Evolutionary conservation across 108 stramenopile species (phyloP), one percentile per base, ranked within the genome.

Genomic region (Skeletonema costatum): DNA sequence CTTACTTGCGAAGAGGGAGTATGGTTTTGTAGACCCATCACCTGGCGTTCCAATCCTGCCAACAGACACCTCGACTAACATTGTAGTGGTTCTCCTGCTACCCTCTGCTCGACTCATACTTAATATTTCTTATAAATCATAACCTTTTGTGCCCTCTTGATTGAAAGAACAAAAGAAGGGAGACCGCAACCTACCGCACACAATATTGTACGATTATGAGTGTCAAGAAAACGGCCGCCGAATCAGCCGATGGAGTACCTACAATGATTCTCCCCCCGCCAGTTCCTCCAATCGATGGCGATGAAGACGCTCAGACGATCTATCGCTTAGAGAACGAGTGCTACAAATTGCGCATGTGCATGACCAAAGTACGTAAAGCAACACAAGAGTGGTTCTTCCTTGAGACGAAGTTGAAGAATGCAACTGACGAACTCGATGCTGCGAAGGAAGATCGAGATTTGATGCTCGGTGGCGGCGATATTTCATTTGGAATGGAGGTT

Each of bases 401-500:
- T 35, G 73, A 74, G 51, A 56, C 48, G 31, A 65, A 62, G 33
- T 19, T 74, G 32, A 66, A 66, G 39, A 65, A 38, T 31, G 73
- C 73, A 14, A 66, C 36, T n/a, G 73, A 74, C 16, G 73, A 74
- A 59, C 32, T 74, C 32, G 73, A 74, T 30, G 73, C 73, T 10
- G 73, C 73, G 29, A 53, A 63, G 64, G 73, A 74, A 46, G 73
- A 74, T 65, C 29, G 63, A 12, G 53, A 74, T 39, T 74, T 74
- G 73, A 32, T 29, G n/a, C 31, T 42, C 6, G n/a, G n/a, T 32
- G 66, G 44, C 9, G 44, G n/a, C 41, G 66, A 67, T 19, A 12
- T 38, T 30, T 31, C n/a, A 1, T 30, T 42, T 60, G 21, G 39
- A 32, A 32, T 7, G 2, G 58, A 39, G 62, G 14, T 63, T 33